Evolutionary conservation across 306 rosid genomes (phyloP).

Genomic region (Gastrolobium bilobum): DNA sequence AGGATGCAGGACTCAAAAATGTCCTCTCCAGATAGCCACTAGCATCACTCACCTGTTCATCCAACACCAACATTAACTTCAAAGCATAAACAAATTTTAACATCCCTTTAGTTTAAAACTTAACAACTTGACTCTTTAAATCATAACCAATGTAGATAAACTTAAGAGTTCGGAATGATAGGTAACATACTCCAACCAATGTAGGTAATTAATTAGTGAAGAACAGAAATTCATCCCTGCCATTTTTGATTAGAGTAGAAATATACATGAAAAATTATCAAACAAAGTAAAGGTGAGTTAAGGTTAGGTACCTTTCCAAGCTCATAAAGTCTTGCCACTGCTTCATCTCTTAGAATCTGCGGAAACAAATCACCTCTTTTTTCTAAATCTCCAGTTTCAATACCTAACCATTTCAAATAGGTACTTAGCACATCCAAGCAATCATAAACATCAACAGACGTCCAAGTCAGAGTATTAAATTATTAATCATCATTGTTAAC

Average conservation of each 20-base stretch:
- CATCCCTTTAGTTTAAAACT: too few relatives aligned
- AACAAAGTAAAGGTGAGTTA: slow-evolving; percentile 19
- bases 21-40: slow-evolving; percentile 89
- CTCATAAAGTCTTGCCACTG: slow-evolving; percentile 76
- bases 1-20: slow-evolving; percentile 87
- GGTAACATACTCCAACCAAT: not conserved
- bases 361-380: slow-evolving; percentile 68
- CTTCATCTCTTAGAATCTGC: slow-evolving; percentile 85
- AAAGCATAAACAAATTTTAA: slow-evolving; percentile 8
- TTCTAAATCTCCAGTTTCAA: slow-evolving; percentile 64
- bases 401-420: slow-evolving; percentile 59
- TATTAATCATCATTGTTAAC: slow-evolving; percentile 21
- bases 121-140: too few relatives aligned
- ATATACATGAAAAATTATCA: slow-evolving; percentile 28
- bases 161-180: not conserved
- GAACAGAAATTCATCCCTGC: slow-evolving; percentile 25
- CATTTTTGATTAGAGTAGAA: not conserved
- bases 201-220: slow-evolving; percentile 26
- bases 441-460: slow-evolving; percentile 31
- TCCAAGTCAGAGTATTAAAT: slow-evolving; percentile 21
- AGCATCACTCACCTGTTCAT: slow-evolving; percentile 80
- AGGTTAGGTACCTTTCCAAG: slow-evolving; percentile 75
- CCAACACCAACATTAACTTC: slow-evolving; percentile 48
- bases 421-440: slow-evolving; percentile 47
- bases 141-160: not conserved